Percentiles rank a stretch among this genome's conserved stretches.
Evolutionary conservation across 305 asterid species (phyloP).

Genomic region (Fraxinus nigra): DNA sequence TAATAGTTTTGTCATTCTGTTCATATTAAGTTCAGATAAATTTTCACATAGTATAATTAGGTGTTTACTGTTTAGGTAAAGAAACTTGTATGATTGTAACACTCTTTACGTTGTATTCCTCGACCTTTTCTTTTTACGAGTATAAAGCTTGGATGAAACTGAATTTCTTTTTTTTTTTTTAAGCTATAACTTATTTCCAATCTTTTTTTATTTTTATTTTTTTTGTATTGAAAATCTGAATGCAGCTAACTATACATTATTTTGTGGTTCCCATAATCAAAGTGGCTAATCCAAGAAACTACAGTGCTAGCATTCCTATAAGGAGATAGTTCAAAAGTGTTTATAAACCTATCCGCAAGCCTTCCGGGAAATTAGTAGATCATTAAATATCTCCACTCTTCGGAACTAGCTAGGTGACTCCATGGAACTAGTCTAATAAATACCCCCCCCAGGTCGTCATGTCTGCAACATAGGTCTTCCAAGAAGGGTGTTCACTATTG

Average conservation of each 20-base stretch:
- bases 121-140: not conserved
- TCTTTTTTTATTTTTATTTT: too few relatives aligned
- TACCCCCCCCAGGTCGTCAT: not conserved
- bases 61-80: not conserved
- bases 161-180: not conserved
- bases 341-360: not conserved
- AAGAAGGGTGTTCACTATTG: not conserved
- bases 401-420: not conserved
- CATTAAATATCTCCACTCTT: not conserved
- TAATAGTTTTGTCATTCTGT: not conserved
- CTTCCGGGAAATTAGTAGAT: not conserved
- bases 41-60: not conserved
- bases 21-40: not conserved
- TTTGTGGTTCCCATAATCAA: not conserved
- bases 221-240: not conserved
- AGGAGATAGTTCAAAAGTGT: too few relatives aligned
- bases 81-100: not conserved
- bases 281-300: not conserved
- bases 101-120: not conserved
- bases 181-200: not conserved
- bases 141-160: not conserved
- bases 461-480: not conserved
- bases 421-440: not conserved
- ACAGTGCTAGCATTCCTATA: too few relatives aligned
- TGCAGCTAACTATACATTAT: not conserved